Evolutionary conservation across 345 rosid species (phyloP).

Genomic region (Trapa incisa): DNA sequence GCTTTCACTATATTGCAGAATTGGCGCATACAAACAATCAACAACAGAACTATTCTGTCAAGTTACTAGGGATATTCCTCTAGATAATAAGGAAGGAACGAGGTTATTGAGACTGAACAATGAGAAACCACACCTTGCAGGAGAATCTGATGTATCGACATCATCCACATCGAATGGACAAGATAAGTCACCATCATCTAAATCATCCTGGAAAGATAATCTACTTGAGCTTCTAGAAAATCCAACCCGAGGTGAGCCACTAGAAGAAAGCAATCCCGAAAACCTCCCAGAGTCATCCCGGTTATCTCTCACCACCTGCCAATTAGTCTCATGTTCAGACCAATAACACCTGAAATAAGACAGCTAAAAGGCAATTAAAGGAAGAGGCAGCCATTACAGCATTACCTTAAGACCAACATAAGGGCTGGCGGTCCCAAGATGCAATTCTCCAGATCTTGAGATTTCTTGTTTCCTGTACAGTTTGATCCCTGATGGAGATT

Average conservation of each 20-base stretch:
- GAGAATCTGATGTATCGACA: constrained; percentile 48
- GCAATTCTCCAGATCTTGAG: constrained; percentile 52
- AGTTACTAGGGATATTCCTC: not conserved
- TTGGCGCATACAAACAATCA: not conserved
- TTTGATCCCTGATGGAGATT: constrained; percentile 59
- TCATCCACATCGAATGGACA: constrained; percentile 90
- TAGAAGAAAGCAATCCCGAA: constrained; percentile 73
- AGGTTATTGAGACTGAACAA: not conserved
- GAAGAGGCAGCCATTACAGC: constrained; percentile 3
- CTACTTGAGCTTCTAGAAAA: constrained; percentile 81
- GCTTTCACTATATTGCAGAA: not conserved
- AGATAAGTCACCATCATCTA: constrained; percentile 69
- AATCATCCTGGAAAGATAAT: constrained; percentile 69
- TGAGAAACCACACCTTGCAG: constrained; percentile 29
- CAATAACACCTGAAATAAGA: constrained; percentile 3
- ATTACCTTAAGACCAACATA: constrained; percentile 56
- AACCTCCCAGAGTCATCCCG: constrained; percentile 77
- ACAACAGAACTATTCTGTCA: not conserved
- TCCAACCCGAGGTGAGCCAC: constrained; percentile 70
- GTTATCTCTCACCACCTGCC: constrained; percentile 48
- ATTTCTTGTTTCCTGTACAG: constrained; percentile 40
- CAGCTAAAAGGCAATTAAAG: not conserved
- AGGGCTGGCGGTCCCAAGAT: constrained; percentile 39
- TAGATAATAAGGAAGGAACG: not conserved
- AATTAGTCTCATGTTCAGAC: constrained; percentile 7